Percentiles rank a stretch among this genome's conserved stretches.
phyloP scores from a whole-genome alignment of 257 asterid genomes.

The Cinchona pubescens region DNA sequence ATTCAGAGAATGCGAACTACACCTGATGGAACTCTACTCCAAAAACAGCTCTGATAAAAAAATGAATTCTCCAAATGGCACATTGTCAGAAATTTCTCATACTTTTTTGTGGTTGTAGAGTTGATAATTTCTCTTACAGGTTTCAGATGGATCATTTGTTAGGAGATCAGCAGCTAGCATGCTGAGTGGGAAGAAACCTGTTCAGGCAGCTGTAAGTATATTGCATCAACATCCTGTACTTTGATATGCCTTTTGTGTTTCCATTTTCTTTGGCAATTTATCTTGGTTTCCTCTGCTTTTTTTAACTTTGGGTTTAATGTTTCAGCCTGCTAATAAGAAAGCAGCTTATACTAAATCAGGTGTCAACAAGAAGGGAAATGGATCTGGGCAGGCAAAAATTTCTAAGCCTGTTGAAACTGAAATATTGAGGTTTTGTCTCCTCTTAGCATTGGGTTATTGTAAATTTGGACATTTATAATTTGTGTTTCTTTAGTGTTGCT shows the following conservation, averaged over 20 bases:
- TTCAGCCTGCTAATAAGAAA: conserved; percentile 80
- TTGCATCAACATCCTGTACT: conserved; percentile 1
- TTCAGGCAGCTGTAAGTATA: conserved; percentile 67
- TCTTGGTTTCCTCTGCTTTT: conserved; percentile 6
- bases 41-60: no score
- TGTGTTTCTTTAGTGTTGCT: not conserved
- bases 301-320: not conserved
- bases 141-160: conserved; percentile 57
- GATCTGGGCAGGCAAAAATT: conserved; percentile 58
- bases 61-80: no score
- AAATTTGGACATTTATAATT: conserved; percentile 8
- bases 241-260: not conserved
- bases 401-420: conserved; percentile 69
- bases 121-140: conserved; percentile 42
- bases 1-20: no score
- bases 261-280: not conserved
- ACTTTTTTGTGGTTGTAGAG: not conserved
- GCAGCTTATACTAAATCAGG: conserved; percentile 57
- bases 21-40: no score
- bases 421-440: conserved; percentile 62
- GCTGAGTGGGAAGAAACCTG: conserved; percentile 90
- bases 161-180: conserved; percentile 96
- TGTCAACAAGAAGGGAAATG: conserved; percentile 68
- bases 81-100: no score
- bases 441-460: conserved; percentile 15